Conservation (phyloP, 2,329 filamentous ascomycete species). For the Truncatella angustata region DNA sequence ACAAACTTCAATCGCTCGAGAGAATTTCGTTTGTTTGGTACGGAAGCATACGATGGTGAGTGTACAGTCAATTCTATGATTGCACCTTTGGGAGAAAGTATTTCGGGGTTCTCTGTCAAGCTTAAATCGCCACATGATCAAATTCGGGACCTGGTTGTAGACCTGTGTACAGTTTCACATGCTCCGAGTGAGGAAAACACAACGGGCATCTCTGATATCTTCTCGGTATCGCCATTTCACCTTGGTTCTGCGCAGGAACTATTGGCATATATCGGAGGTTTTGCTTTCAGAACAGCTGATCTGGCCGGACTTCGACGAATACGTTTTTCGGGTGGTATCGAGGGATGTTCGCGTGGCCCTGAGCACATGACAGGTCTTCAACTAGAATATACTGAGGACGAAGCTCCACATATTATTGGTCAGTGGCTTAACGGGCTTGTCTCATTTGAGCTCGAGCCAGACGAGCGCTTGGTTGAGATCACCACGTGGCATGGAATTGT, state of each 20-base stretch:
- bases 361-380: slow-evolving; percentile 17
- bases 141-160: slow-evolving; percentile 12
- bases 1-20: not conserved
- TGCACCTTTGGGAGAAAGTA: not conserved
- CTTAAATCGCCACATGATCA: slow-evolving; percentile 11
- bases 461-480: slow-evolving; percentile 17
- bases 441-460: slow-evolving; percentile 11
- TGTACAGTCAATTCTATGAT: not conserved
- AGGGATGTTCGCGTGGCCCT: not conserved
- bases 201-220: too few species aligned
- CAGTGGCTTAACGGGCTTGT: slow-evolving; percentile 18
- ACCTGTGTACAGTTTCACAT: too few species aligned
- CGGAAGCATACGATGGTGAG: not conserved
- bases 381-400: slow-evolving; percentile 18
- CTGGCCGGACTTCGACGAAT: slow-evolving; percentile 14
- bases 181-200: too few species aligned
- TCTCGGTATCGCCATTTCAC: not conserved
- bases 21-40: not conserved
- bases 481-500: slow-evolving; percentile 17
- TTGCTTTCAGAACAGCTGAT: slow-evolving; percentile 15
- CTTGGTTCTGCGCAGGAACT: slow-evolving; percentile 14
- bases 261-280: slow-evolving; percentile 12
- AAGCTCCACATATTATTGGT: slow-evolving; percentile 15
- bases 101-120: slow-evolving; percentile 13
- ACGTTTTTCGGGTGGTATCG: slow-evolving; percentile 15